These are phyloP conservation scores for Chaetomium olivaceum DNA, from an alignment of 2,329 filamentous ascomycete genomes.

Conservation along the genomic window DNA sequence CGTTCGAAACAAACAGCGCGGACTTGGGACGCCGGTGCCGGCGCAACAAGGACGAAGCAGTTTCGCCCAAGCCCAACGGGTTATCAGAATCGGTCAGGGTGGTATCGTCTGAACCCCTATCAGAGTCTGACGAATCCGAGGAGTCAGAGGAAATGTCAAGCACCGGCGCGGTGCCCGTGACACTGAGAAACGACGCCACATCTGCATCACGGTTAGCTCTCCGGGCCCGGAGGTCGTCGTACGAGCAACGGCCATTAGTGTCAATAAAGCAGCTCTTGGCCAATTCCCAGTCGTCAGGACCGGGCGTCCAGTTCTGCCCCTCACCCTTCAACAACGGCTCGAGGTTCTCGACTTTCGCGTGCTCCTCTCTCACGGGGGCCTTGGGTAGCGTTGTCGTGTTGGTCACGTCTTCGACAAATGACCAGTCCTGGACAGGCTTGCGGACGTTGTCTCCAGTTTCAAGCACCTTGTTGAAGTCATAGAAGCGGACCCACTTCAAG, in stretches of 20 bases:
- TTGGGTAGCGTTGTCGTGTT: constrained; percentile 26
- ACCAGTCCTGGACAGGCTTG: constrained; percentile 37
- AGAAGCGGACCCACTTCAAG: constrained; percentile 44
- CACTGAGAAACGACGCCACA: constrained; percentile 15
- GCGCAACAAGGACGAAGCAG: not conserved
- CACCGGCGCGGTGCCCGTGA: not conserved
- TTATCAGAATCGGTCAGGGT: not conserved
- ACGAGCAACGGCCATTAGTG: constrained; percentile 21
- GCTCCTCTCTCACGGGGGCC: constrained; percentile 7
- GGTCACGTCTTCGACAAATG: constrained; percentile 39
- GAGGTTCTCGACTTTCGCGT: constrained; percentile 25
- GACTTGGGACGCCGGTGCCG: not conserved
- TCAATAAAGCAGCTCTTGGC: constrained; percentile 19
- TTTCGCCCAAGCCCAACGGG: not conserved
- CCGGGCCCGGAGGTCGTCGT: constrained; percentile 24
- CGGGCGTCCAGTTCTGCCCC: constrained; percentile 15
- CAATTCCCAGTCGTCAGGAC: constrained; percentile 20
- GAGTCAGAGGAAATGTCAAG: not conserved
- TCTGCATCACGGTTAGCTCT: constrained; percentile 18
- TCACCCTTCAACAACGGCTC: constrained; percentile 11
- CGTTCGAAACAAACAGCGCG: not conserved
- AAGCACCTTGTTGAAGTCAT: constrained; percentile 39
- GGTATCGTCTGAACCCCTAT: constrained; percentile 2
- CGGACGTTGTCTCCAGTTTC: constrained; percentile 13
- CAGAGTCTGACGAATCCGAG: constrained; percentile 2